Conservation (phyloP, 2,329 filamentous ascomycete genomes). For the Aspergillus persii region DNA sequence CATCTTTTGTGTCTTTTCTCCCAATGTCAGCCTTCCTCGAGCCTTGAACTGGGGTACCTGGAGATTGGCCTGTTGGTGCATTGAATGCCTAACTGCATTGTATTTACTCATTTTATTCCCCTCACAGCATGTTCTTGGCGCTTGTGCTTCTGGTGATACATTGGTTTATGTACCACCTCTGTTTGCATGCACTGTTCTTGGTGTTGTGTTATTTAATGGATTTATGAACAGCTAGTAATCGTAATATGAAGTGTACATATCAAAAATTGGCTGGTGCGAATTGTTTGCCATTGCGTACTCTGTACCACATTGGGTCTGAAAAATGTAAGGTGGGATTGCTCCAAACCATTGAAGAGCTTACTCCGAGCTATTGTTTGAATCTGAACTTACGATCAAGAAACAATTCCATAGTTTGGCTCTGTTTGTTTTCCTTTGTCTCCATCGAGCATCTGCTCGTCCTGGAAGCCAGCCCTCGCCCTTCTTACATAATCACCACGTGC, state of each 20-base stretch:
- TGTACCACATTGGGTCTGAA: too few relatives aligned
- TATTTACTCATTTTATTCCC: conserved; percentile 14
- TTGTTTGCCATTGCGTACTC: too few relatives aligned
- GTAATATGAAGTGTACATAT: conserved; percentile 25
- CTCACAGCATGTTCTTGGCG: conserved; percentile 10
- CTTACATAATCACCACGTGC: conserved; percentile 15
- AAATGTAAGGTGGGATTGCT: too few relatives aligned
- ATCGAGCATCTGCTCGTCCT: neutral
- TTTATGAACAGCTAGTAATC: conserved; percentile 20
- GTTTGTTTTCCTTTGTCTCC: neutral
- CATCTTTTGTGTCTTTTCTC: neutral
- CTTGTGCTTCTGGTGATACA: conserved; percentile 5
- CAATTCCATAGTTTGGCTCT: neutral
- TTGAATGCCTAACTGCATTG: conserved; percentile 1
- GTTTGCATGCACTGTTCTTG: conserved; percentile 10
- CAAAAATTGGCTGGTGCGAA: neutral
- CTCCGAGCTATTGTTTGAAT: neutral
- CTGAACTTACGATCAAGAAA: neutral
- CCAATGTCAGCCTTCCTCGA: neutral
- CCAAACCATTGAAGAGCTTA: neutral
- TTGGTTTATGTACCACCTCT: conserved; percentile 6
- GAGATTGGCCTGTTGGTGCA: neutral
- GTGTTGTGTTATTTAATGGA: conserved; percentile 10
- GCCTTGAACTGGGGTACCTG: neutral
- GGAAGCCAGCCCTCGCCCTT: neutral